A percentile compares a stretch with the other conserved stretches of the same genome.
Conservation (phyloP, 164 flowering plant species). For the Vitis labrusca region DNA sequence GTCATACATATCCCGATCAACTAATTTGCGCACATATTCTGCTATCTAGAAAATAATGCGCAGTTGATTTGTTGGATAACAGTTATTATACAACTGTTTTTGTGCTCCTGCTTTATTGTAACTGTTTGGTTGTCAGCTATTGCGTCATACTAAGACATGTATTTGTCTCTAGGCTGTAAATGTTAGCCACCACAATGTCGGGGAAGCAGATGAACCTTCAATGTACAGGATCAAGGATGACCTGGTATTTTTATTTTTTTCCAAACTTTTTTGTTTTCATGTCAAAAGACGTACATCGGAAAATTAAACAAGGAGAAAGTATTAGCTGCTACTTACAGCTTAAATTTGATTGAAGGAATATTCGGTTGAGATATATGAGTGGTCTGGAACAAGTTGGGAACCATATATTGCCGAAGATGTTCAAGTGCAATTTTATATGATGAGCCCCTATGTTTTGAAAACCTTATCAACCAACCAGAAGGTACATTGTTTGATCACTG, state of each 20-base stretch:
- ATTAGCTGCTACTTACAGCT: not conserved
- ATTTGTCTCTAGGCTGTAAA: slow-evolving; percentile 59
- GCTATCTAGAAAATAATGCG: too few relatives aligned
- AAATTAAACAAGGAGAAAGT: not conserved
- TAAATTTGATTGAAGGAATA: slow-evolving; percentile 62
- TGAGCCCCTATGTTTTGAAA: slow-evolving; percentile 98
- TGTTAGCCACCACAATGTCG: slow-evolving; percentile 80
- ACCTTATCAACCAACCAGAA: slow-evolving; percentile 71
- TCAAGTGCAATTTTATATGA: slow-evolving; percentile 98
- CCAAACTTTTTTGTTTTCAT: not conserved
- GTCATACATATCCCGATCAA: too few relatives aligned
- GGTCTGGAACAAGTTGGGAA: slow-evolving; percentile 93
- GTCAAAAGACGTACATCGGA: not conserved
- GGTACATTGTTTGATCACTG: slow-evolving; percentile 36
- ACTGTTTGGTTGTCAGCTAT: slow-evolving; percentile 1
- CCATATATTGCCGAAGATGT: slow-evolving; percentile 92
- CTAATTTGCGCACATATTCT: too few relatives aligned
- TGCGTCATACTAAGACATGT: not conserved
- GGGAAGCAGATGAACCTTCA: slow-evolving; percentile 85
- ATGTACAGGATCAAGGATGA: slow-evolving; percentile 93
- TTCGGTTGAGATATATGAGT: slow-evolving; percentile 86
- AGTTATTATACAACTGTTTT: not conserved
- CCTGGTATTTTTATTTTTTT: slow-evolving; percentile 45
- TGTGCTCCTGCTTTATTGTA: not conserved
- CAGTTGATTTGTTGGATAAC: not conserved